phyloP scores from a whole-genome alignment of 2,329 filamentous ascomycete genomes.

The Escovopsis weberi region DNA sequence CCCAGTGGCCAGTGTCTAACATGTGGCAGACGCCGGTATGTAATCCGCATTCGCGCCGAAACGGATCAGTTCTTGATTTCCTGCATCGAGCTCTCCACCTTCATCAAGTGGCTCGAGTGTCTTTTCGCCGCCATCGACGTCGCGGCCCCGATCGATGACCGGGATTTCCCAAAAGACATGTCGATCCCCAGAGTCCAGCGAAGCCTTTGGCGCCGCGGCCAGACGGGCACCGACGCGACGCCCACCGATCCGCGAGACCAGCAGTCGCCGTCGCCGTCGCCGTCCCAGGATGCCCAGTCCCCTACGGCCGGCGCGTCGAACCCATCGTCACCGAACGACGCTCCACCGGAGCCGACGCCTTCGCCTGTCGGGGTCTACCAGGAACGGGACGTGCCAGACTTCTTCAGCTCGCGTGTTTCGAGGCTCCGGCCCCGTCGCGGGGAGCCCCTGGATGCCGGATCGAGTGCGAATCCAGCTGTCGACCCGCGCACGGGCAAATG shows the following conservation, averaged over 20 bases:
- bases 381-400: constrained; percentile 4
- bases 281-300: neutral
- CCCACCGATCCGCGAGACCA: constrained; percentile 5
- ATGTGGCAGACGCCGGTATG: constrained; percentile 38
- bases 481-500: constrained; percentile 39
- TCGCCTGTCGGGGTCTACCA: neutral
- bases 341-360: constrained; percentile 1
- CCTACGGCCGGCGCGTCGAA: neutral
- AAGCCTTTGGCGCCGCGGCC: constrained; percentile 34
- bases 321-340: constrained; percentile 6
- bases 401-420: constrained; percentile 5
- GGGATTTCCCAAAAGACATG: constrained; percentile 47
- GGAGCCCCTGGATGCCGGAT: constrained; percentile 29
- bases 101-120: constrained; percentile 54
- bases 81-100: constrained; percentile 47
- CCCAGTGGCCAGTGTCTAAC: too few species aligned
- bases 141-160: constrained; percentile 54
- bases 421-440: constrained; percentile 15
- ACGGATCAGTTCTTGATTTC: constrained; percentile 61
- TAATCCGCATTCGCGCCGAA: constrained; percentile 58
- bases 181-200: constrained; percentile 44
- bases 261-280: too few species aligned
- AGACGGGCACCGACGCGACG: constrained; percentile 10
- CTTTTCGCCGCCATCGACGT: constrained; percentile 63
- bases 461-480: constrained; percentile 29